Conservation (phyloP, 106 monocot species). For the Allium fistulosum region DNA sequence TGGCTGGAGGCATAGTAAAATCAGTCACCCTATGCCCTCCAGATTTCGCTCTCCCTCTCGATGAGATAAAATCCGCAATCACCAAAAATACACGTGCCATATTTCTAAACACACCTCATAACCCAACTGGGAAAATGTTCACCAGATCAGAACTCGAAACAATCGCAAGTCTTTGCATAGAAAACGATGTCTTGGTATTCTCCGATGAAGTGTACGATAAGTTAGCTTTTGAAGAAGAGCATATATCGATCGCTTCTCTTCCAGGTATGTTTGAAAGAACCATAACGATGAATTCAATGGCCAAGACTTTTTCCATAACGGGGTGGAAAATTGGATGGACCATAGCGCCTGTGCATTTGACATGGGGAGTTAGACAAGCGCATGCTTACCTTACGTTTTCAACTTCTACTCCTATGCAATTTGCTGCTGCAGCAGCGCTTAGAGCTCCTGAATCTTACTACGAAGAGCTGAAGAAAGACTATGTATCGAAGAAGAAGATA, state of each 20-base stretch:
- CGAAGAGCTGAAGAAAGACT: slow-evolving; percentile 71
- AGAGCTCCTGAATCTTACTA: slow-evolving; percentile 65
- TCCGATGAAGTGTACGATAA: slow-evolving; percentile 97
- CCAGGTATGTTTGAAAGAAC: slow-evolving; percentile 91
- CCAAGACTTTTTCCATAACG: slow-evolving; percentile 92
- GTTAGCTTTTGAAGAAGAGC: slow-evolving; percentile 73
- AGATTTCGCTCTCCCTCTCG: slow-evolving; percentile 70
- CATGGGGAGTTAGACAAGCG: slow-evolving; percentile 89
- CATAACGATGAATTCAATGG: slow-evolving; percentile 88
- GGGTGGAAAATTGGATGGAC: slow-evolving; percentile 99
- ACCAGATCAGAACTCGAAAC: slow-evolving; percentile 61
- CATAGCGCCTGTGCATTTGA: slow-evolving; percentile 66
- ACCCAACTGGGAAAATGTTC: slow-evolving; percentile 98
- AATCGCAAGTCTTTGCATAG: slow-evolving; percentile 70
- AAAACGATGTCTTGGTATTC: slow-evolving; percentile 78
- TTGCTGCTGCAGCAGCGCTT: slow-evolving; percentile 65
- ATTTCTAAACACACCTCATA: slow-evolving; percentile 90
- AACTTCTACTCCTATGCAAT: slow-evolving; percentile 94
- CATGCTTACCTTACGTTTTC: slow-evolving; percentile 89
- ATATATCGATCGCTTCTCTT: slow-evolving; percentile 75
- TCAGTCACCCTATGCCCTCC: slow-evolving; percentile 71
- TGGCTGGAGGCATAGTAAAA: slow-evolving; percentile 86
- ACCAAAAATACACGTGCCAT: slow-evolving; percentile 69
- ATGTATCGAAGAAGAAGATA: slow-evolving; percentile 68
- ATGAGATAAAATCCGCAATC: slow-evolving; percentile 57